phyloP scores from a whole-genome alignment of 2,329 filamentous ascomycete genomes.

The Fusarium sublunatum region DNA sequence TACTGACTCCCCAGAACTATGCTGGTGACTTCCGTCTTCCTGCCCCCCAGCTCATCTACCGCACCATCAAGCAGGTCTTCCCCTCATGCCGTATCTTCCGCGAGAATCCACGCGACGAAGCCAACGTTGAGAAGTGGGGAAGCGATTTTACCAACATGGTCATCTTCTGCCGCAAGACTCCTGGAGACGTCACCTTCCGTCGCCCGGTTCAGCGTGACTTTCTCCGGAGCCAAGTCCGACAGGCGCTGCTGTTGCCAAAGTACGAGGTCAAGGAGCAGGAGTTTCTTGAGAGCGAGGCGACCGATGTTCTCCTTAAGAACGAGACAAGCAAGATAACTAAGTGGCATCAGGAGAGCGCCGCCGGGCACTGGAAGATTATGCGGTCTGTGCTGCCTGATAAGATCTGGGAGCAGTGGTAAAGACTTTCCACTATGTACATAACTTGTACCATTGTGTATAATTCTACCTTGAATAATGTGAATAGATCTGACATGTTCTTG shows the following conservation, averaged over 20 bases:
- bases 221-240: slow-evolving; percentile 76
- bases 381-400: slow-evolving; percentile 78
- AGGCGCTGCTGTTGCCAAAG: slow-evolving; percentile 76
- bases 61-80: slow-evolving; percentile 85
- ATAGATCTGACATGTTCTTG: slow-evolving; percentile 8
- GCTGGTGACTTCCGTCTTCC: slow-evolving; percentile 86
- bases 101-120: slow-evolving; percentile 70
- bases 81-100: slow-evolving; percentile 92
- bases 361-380: slow-evolving; percentile 94
- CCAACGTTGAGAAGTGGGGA: slow-evolving; percentile 59
- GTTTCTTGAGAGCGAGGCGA: slow-evolving; percentile 58
- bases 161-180: slow-evolving; percentile 84
- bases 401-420: slow-evolving; percentile 86
- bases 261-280: slow-evolving; percentile 72
- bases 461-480: slow-evolving; percentile 5
- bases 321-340: slow-evolving; percentile 74
- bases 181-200: slow-evolving; percentile 71
- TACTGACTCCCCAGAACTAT: slow-evolving; percentile 75
- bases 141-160: slow-evolving; percentile 95
- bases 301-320: slow-evolving; percentile 68
- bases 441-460: slow-evolving; percentile 14
- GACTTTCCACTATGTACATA: slow-evolving; percentile 1
- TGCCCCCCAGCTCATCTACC: slow-evolving; percentile 80
- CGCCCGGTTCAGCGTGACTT: slow-evolving; percentile 72
- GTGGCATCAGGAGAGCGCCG: slow-evolving; percentile 80